Percentiles rank a stretch among this genome's conserved stretches.
These are phyloP conservation scores for Fraxinus excelsior DNA, from an alignment of 257 asterid species.

Conservation along the genomic window DNA sequence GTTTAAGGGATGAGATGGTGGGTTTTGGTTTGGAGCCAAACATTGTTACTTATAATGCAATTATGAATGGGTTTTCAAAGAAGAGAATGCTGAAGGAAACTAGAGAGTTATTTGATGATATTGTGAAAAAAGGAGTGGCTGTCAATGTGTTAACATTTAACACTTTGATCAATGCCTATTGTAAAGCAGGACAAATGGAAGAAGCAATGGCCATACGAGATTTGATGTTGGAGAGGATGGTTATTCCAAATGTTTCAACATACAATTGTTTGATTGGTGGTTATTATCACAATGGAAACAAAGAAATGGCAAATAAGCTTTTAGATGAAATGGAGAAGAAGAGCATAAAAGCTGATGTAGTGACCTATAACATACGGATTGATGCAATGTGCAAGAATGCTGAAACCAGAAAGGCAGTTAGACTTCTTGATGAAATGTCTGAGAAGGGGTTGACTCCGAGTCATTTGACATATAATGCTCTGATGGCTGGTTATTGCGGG, in stretches of 20 bases:
- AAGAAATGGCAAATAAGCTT: constrained; percentile 49
- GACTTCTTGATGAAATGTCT: constrained; percentile 72
- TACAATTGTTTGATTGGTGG: constrained; percentile 82
- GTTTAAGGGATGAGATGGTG: constrained; percentile 63
- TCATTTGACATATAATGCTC: constrained; percentile 68
- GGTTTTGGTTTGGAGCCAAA: constrained; percentile 60
- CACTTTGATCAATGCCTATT: constrained; percentile 64
- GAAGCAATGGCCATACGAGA: constrained; percentile 54
- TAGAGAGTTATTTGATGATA: constrained; percentile 56
- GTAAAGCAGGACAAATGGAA: constrained; percentile 62
- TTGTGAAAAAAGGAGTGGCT: constrained; percentile 46
- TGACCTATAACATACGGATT: constrained; percentile 71
- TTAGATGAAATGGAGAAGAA: constrained; percentile 64
- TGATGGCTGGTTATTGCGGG: constrained; percentile 69
- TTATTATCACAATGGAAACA: constrained; percentile 48
- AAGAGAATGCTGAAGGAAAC: constrained; percentile 60
- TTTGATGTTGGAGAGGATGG: constrained; percentile 54
- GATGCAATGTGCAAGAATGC: constrained; percentile 65
- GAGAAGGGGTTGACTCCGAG: constrained; percentile 58
- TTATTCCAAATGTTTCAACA: constrained; percentile 68
- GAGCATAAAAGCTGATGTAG: constrained; percentile 63
- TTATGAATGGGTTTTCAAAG: constrained; percentile 67
- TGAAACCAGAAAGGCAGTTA: constrained; percentile 64
- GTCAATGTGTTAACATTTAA: constrained; percentile 61
- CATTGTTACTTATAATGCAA: constrained; percentile 60